Base-by-base conservation (phyloP, 495 filamentous ascomycete species). In the Letharia lupina region DNA sequence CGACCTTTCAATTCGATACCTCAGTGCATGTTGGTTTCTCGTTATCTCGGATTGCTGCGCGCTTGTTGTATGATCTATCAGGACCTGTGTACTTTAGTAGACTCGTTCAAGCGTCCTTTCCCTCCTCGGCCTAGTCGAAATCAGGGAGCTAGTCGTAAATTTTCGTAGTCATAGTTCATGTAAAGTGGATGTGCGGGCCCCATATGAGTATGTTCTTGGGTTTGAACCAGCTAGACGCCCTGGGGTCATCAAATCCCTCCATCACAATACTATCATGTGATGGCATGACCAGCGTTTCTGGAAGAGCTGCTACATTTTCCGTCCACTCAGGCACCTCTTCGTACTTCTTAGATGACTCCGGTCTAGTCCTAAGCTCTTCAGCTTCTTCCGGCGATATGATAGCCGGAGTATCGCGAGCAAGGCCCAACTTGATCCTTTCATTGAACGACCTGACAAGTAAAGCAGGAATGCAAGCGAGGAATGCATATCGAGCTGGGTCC, bases 271-370 rank as follows among this genome's bases (percentile, higher is more conserved):
- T 18, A 18, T 33, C 13, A 35, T 56, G 52, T 5, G 52, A 56
- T 12, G 28, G 52, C 52, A 35, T 56, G 15, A 16, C 1, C 52
- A 56, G 15, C 7, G 65, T 71, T 37, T 69, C 41, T 39, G 42
- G 61, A 52, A 73, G 61, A 47, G 65, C 65, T 31, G 65, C 57
- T 41, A 73, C 72, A 41, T 65, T 63, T 45, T 57, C 28, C 1
- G 68, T 64, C 72, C 70, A 71, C 23, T 63, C 68, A 31, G 71
- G 72, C 39, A 62, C 63, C 44, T 42, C 48, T 62, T 73, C 72
- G 40, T 66, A 71, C 13, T 45, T 65, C 45, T 63, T 67, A 20
- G 63, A 39, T n/a, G 54, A 52, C 45, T 69, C 66, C 20, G 50
- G 64, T 28, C 20, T 42, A 11, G 45, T 64, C 15, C 62, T 48